A percentile compares a stretch with the other conserved stretches of the same genome.
Evolutionary conservation across 1,284 basidiomycete genomes (phyloP).

Genomic region (Leccinum solheimii): DNA sequence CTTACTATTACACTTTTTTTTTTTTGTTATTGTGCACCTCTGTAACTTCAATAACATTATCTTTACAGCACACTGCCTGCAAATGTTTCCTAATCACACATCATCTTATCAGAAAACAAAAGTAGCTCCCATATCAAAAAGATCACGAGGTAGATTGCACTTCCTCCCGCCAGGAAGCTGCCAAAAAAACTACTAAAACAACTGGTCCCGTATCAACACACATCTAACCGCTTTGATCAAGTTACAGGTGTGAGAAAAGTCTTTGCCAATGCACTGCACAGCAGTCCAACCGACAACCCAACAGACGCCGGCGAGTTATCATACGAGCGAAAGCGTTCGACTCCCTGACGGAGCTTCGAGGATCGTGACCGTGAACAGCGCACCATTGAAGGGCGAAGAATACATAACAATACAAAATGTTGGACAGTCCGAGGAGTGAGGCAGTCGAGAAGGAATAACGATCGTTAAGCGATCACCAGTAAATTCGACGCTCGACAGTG

Average conservation of each 20-base stretch:
- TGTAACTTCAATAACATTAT: conserved; percentile 27
- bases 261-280: conserved; percentile 12
- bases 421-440: conserved; percentile 18
- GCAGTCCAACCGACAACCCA: conserved; percentile 17
- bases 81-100: background rate
- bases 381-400: conserved; percentile 9
- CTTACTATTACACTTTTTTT: conserved; percentile 11
- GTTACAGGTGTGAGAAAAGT: conserved; percentile 6
- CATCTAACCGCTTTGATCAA: conserved; percentile 12
- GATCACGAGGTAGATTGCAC: conserved; percentile 4
- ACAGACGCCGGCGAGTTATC: conserved; percentile 16
- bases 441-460: background rate
- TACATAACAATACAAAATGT: conserved; percentile 38
- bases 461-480: conserved; percentile 50
- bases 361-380: conserved; percentile 11
- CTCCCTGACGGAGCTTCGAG: conserved; percentile 21
- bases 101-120: background rate
- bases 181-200: conserved; percentile 11
- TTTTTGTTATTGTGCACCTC: conserved; percentile 20
- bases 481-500: conserved; percentile 66
- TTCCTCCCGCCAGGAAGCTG: conserved; percentile 6
- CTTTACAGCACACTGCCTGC: background rate
- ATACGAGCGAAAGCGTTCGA: conserved; percentile 16
- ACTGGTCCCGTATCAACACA: conserved; percentile 14
- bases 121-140: background rate